Evolutionary conservation across 2,329 filamentous ascomycete genomes (phyloP), one percentile per base, ranked within the genome.

Genomic region (Verticillium zaregamsianum): DNA sequence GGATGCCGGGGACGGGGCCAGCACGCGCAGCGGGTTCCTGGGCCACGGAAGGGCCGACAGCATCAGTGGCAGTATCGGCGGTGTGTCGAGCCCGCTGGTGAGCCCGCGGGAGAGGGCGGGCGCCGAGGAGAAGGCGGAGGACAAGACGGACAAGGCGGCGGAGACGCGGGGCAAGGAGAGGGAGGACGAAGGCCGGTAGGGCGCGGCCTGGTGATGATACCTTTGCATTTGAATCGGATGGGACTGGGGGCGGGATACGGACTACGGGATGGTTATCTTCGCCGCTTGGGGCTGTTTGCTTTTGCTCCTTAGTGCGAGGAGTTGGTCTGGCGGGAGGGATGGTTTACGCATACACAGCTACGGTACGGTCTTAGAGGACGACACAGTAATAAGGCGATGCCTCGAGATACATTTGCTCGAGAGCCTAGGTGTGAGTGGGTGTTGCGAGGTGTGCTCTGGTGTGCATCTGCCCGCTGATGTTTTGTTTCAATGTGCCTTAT

Each of bases 21-120:
- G 92, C 70, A 80, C 96, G 33, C 85, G 91, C 60, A 96, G 92
- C 72, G 92, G 91, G 0, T 77, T 90, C 1, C 73, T 91, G 3
- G 90, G 91, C 0, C 93, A 97, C 73, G 86, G 85, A 2, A 84
- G 92, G 64, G 89, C 91, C 58, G 92, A 96, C 72, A 96, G 93
- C 74, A 86, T 94, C 60, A 90, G 82, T 64, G 90, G 91, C 31
- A 94, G 90, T 73, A 88, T 93, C 65, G 85, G 82, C 7, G 85
- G 83, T 9, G 70, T 83, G 17, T 79, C 82, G 33, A 90, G 86
- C 66, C 87, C 89, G 15, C 74, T 93, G 40, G 83, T 84, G 2
- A 90, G 85, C 59, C 82, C 84, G 45, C 72, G 59, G 33, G 68
- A 74, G 62, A 71, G 66, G 62, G 67, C 68, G 31, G 56, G 61